Base-by-base conservation (phyloP, 768 basidiomycete species). In the Pulveroboletus sp. region DNA sequence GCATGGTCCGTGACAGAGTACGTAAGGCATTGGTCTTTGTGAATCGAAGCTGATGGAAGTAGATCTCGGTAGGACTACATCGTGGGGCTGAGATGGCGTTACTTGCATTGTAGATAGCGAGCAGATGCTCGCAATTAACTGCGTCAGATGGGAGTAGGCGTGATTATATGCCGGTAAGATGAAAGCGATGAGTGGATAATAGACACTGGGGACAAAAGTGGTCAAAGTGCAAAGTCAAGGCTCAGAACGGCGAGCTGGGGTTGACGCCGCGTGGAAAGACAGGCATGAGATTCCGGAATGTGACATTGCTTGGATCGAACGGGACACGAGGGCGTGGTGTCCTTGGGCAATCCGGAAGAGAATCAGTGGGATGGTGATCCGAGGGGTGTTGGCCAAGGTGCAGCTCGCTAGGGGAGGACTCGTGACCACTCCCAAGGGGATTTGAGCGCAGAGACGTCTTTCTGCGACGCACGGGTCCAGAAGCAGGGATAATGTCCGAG, bases 211-310 rank as follows among this genome's bases (percentile, higher is more conserved):
- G 21, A 21, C 21, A 21, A 4, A 21, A 21, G 21, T 21, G 21
- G 21, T 21, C 21, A 21, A 21, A 21, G 21, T 21, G 21, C 21
- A 21, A 21, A 31, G 35, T 18, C 42, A 43, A 36, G 28, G 36
- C 8, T 64, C 49, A 55, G 32, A 42, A 50, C 31, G 58, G 51
- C 18, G 46, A 49, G 38, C 46, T 30, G 28, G 55, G 53, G 36
- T 54, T 51, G 56, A 48, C 37, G 39, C 56, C 62, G 39, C 57
- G 69, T 48, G 70, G 70, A 57, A 75, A 69, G 48, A 82, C 75
- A 35, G 83, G 83, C 80, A 84, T 82, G 60, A 85, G 79, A 57
- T 81, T 73, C 62, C 71, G 74, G 55, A 82, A 83, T 15, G 73
- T 70, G 57, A 79, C 71, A 53, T 67, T 73, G 48, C 74, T 73